Conservation (phyloP, 2,329 filamentous ascomycete genomes). For the Penicillium sp. region DNA sequence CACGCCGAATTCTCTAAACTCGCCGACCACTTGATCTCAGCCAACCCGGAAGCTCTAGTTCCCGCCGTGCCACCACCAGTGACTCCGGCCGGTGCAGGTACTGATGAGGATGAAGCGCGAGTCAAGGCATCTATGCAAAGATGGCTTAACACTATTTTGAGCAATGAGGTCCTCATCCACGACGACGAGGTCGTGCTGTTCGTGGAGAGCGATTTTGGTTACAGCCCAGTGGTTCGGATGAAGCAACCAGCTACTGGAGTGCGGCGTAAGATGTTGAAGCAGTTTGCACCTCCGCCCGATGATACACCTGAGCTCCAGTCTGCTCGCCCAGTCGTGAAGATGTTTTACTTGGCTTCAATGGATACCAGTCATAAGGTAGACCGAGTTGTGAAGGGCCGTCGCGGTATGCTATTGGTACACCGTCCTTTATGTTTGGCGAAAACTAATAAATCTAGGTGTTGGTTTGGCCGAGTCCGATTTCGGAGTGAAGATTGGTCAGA, state of each 20-base stretch:
- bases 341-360: slow-evolving; percentile 94
- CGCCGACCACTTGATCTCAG: slow-evolving; percentile 92
- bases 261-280: slow-evolving; percentile 91
- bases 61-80: slow-evolving; percentile 93
- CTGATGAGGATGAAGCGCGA: slow-evolving; percentile 88
- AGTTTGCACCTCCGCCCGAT: slow-evolving; percentile 95
- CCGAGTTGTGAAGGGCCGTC: slow-evolving; percentile 83
- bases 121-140: slow-evolving; percentile 88
- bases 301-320: slow-evolving; percentile 93
- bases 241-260: slow-evolving; percentile 97
- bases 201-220: slow-evolving; percentile 98
- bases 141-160: slow-evolving; percentile 93
- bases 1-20: slow-evolving; percentile 96
- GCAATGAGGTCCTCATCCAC: slow-evolving; percentile 86
- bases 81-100: slow-evolving; percentile 90
- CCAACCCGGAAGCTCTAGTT: slow-evolving; percentile 94
- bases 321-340: slow-evolving; percentile 85
- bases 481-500: slow-evolving; percentile 80
- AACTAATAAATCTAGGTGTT: slow-evolving; percentile 60
- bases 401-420: slow-evolving; percentile 61
- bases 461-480: slow-evolving; percentile 91
- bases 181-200: slow-evolving; percentile 98
- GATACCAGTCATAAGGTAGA: slow-evolving; percentile 97
- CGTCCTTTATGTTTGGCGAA: background rate
- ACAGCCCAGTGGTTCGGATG: slow-evolving; percentile 90